These are phyloP conservation scores for Poteriospumella lacustris DNA, from an alignment of 108 stramenopile species.

Conservation along the genomic window DNA sequence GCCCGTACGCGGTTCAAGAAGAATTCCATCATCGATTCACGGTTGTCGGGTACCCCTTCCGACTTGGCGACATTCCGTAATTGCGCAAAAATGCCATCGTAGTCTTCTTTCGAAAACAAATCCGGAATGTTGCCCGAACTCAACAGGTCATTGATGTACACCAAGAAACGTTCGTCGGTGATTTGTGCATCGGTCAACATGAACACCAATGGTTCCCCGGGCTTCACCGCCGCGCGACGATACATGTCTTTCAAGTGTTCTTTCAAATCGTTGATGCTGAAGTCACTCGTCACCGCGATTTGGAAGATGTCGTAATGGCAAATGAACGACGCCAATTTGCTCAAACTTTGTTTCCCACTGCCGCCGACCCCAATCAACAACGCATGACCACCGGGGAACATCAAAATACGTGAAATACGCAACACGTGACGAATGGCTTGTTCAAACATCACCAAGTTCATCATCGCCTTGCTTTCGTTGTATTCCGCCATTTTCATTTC, in stretches of 20 bases:
- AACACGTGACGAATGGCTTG: constrained; percentile 45
- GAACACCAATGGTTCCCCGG: constrained; percentile 26
- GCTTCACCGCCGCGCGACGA: constrained; percentile 10
- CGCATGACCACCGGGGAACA: constrained; percentile 42
- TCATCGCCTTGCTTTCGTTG: constrained; percentile 28
- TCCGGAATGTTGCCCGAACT: constrained; percentile 26
- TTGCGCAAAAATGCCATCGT: constrained; percentile 5
- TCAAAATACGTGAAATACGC: constrained; percentile 45
- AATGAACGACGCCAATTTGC: constrained; percentile 28
- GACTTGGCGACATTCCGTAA: constrained; percentile 23
- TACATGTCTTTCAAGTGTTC: constrained; percentile 29
- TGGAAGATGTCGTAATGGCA: constrained; percentile 14
- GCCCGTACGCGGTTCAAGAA: constrained; percentile 42
- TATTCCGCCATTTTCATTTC: constrained; percentile 3
- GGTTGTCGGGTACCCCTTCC: constrained; percentile 37
- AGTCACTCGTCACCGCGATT: constrained; percentile 25
- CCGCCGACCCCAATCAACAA: constrained; percentile 50
- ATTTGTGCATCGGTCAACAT: constrained; percentile 27
- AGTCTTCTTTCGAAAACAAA: constrained; percentile 28
- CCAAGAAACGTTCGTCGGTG: constrained; percentile 23
- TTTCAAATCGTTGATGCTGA: constrained; percentile 15
- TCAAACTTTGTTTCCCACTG: constrained; percentile 48
- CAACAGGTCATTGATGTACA: constrained; percentile 28
- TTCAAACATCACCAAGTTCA: constrained; percentile 29
- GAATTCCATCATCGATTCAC: constrained; percentile 47